phyloP scores from a whole-genome alignment of 345 rosid genomes.

The Adansonia digitata region DNA sequence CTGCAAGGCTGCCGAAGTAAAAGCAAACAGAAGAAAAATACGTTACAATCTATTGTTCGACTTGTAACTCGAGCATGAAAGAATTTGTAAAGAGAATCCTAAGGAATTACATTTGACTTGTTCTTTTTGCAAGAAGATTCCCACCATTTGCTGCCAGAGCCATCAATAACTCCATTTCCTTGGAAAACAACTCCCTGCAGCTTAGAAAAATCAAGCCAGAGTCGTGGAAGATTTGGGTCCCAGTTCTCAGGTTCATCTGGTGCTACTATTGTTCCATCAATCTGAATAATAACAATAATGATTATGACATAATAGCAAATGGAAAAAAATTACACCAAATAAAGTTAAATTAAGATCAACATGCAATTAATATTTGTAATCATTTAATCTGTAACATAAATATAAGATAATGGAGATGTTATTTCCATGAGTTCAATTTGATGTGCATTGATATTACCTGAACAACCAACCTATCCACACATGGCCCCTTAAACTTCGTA shows the following conservation, averaged over 20 bases:
- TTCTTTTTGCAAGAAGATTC: slow-evolving; percentile 95
- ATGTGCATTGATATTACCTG: slow-evolving; percentile 47
- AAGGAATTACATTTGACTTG: slow-evolving; percentile 59
- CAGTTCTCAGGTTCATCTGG: slow-evolving; percentile 83
- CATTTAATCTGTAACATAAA: neutral
- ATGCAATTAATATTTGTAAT: neutral
- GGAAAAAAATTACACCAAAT: neutral
- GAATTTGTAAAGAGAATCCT: slow-evolving; percentile 11
- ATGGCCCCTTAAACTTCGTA: slow-evolving; percentile 79
- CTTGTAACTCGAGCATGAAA: slow-evolving; percentile 2
- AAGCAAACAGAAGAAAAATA: slow-evolving; percentile 13
- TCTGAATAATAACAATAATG: slow-evolving; percentile 31
- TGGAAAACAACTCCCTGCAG: slow-evolving; percentile 70
- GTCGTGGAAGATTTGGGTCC: slow-evolving; percentile 61
- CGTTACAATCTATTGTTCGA: slow-evolving; percentile 18
- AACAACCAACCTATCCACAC: slow-evolving; percentile 59
- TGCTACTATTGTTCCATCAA: slow-evolving; percentile 90
- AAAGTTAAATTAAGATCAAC: neutral
- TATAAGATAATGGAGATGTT: neutral
- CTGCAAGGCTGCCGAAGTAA: slow-evolving; percentile 73
- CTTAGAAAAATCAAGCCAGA: slow-evolving; percentile 88
- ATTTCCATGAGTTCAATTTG: neutral
- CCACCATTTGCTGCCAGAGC: slow-evolving; percentile 99
- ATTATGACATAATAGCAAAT: neutral
- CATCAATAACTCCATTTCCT: slow-evolving; percentile 90